Evolutionary conservation across 805 yeast genomes (phyloP).

Genomic region (Komagataella kurtzmanii): DNA sequence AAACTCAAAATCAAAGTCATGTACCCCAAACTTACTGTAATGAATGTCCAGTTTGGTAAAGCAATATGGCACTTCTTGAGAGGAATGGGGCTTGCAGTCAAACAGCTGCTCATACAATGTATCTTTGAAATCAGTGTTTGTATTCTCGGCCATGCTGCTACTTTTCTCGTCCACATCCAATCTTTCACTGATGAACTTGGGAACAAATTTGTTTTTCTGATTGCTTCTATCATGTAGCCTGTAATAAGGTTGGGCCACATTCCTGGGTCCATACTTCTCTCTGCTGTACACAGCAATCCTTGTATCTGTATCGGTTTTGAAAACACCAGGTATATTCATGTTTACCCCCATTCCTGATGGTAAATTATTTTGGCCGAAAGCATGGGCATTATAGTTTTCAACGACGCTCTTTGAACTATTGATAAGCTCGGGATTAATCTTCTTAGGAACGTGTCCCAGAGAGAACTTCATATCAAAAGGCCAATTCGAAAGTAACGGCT

Average conservation of each 20-base stretch:
- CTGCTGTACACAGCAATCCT: constrained; percentile 38
- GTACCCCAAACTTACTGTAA: constrained; percentile 84
- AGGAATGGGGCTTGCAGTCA: constrained; percentile 13
- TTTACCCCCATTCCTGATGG: neutral
- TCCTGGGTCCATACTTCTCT: constrained; percentile 43
- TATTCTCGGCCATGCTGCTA: constrained; percentile 3
- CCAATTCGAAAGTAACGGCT: constrained; percentile 70
- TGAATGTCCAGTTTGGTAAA: constrained; percentile 63
- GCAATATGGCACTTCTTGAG: constrained; percentile 52
- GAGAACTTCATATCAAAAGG: constrained; percentile 49
- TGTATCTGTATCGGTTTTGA: constrained; percentile 10
- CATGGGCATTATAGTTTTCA: neutral
- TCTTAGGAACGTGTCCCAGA: constrained; percentile 41
- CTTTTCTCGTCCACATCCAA: constrained; percentile 15
- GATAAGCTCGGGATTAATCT: constrained; percentile 34
- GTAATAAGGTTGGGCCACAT: constrained; percentile 29
- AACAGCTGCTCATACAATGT: constrained; percentile 11
- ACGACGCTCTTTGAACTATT: constrained; percentile 16
- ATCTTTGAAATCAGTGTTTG: constrained; percentile 1
- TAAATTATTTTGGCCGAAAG: neutral
- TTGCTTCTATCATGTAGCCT: constrained; percentile 18
- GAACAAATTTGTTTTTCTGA: constrained; percentile 12
- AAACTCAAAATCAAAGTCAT: constrained; percentile 82
- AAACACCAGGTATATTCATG: constrained; percentile 15
- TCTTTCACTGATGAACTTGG: constrained; percentile 52